Conservation (phyloP, 257 asterid species). For the Solanum sitiens region DNA sequence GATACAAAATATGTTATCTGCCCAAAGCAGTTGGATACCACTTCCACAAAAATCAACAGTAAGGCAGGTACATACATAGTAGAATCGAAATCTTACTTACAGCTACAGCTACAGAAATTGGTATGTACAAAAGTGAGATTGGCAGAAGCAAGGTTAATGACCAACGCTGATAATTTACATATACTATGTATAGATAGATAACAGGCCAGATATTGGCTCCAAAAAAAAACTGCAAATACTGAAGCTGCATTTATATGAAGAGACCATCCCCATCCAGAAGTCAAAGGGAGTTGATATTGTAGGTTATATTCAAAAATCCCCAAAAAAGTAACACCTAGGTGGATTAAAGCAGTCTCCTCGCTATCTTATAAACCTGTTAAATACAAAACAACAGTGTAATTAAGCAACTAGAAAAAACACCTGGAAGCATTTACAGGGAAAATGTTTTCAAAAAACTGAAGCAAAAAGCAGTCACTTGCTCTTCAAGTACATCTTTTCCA, state of each 20-base stretch:
- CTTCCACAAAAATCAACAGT: neutral
- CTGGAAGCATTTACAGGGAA: neutral
- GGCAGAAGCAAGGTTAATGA: conserved; percentile 8
- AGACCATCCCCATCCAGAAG: conserved; percentile 18
- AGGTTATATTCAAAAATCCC: conserved; percentile 21
- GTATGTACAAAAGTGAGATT: conserved; percentile 24
- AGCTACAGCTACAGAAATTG: neutral
- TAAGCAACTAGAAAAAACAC: neutral
- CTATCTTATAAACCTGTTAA: neutral
- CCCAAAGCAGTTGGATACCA: neutral
- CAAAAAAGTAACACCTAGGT: conserved; percentile 9
- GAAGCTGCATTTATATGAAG: conserved; percentile 18
- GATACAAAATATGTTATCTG: neutral
- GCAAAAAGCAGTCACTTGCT: neutral
- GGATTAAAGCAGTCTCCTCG: conserved; percentile 1
- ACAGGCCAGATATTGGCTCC: conserved; percentile 23
- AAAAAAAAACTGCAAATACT: conserved; percentile 27
- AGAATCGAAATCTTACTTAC: neutral
- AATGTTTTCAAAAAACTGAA: neutral
- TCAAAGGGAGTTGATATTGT: conserved; percentile 18
- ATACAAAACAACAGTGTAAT: neutral
- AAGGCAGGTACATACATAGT: neutral
- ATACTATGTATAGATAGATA: conserved; percentile 18
- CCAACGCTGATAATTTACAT: conserved; percentile 10
- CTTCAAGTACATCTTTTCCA: neutral